phyloP scores from a whole-genome alignment of 2,329 filamentous ascomycete genomes.

The Aspergillus costaricaensis region DNA sequence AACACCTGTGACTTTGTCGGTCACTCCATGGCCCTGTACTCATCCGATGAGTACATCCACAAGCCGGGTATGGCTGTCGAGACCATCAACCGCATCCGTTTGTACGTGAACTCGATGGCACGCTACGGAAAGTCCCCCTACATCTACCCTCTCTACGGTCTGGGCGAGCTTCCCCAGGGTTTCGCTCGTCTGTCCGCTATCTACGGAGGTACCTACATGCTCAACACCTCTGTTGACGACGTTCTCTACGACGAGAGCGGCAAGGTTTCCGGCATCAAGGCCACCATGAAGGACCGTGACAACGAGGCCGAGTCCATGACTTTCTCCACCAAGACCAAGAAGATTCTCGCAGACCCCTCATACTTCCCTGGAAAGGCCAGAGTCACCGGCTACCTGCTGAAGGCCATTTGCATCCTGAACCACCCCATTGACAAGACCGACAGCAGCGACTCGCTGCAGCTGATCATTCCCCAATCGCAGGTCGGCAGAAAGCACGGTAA shows the following conservation, averaged over 20 bases:
- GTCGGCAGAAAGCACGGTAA: slow-evolving; percentile 93
- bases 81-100: slow-evolving; percentile 84
- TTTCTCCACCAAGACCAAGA: slow-evolving; percentile 93
- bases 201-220: slow-evolving; percentile 99
- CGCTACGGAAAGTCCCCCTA: slow-evolving; percentile 98
- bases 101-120: slow-evolving; percentile 97
- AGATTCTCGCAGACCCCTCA: slow-evolving; percentile 92
- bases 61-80: slow-evolving; percentile 73
- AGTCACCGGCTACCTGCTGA: slow-evolving; percentile 85
- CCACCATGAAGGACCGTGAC: slow-evolving; percentile 87
- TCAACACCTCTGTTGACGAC: slow-evolving; percentile 93
- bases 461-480: slow-evolving; percentile 98
- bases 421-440: slow-evolving; percentile 90
- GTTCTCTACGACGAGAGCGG: slow-evolving; percentile 72
- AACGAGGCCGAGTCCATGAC: slow-evolving; percentile 76
- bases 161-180: slow-evolving; percentile 94
- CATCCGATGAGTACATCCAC: slow-evolving; percentile 83
- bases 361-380: slow-evolving; percentile 92
- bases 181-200: slow-evolving; percentile 97
- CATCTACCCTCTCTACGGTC: slow-evolving; percentile 97
- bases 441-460: slow-evolving; percentile 83
- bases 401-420: slow-evolving; percentile 96
- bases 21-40: slow-evolving; percentile 96
- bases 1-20: slow-evolving; percentile 94
- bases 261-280: slow-evolving; percentile 94